Evolutionary conservation across 768 basidiomycete species (phyloP).

Genomic region (Pisolithus microcarpus): DNA sequence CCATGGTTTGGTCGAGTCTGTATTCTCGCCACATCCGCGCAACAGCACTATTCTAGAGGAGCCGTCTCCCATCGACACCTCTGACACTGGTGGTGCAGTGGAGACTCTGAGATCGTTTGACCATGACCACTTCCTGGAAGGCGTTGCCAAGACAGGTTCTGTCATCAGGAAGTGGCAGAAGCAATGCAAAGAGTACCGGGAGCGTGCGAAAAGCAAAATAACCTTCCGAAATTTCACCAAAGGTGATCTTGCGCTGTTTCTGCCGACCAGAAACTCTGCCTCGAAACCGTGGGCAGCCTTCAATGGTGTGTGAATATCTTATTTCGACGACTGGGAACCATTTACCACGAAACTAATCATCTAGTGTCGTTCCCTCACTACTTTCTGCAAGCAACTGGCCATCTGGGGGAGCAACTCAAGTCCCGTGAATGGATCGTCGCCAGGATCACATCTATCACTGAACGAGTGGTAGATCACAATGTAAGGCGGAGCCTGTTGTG

Average conservation of each 20-base stretch:
- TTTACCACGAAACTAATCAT: neutral
- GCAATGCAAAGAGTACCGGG: constrained; percentile 92
- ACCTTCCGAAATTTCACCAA: constrained; percentile 93
- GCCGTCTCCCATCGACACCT: constrained; percentile 70
- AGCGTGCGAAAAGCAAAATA: constrained; percentile 94
- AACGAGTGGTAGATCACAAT: constrained; percentile 74
- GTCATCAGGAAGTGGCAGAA: constrained; percentile 96
- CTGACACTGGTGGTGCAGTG: constrained; percentile 63
- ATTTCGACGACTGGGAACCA: too few species aligned
- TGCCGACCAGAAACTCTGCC: constrained; percentile 91
- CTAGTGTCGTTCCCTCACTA: constrained; percentile 95
- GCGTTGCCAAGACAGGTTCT: constrained; percentile 71
- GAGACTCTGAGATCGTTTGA: constrained; percentile 70
- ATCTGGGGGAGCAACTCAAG: constrained; percentile 83
- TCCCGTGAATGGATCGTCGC: constrained; percentile 94
- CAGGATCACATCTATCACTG: constrained; percentile 80
- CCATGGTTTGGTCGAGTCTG: constrained; percentile 42
- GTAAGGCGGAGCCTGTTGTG: constrained; percentile 29
- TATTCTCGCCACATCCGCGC: constrained; percentile 44
- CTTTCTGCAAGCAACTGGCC: constrained; percentile 84
- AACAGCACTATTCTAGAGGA: constrained; percentile 47
- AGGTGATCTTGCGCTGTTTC: constrained; percentile 90
- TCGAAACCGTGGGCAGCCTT: constrained; percentile 98
- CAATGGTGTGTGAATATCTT: constrained; percentile 56
- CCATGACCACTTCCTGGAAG: constrained; percentile 80